Evolutionary conservation across 2,329 filamentous ascomycete genomes (phyloP).

Genomic region (Calonectria pseudoturangicola): DNA sequence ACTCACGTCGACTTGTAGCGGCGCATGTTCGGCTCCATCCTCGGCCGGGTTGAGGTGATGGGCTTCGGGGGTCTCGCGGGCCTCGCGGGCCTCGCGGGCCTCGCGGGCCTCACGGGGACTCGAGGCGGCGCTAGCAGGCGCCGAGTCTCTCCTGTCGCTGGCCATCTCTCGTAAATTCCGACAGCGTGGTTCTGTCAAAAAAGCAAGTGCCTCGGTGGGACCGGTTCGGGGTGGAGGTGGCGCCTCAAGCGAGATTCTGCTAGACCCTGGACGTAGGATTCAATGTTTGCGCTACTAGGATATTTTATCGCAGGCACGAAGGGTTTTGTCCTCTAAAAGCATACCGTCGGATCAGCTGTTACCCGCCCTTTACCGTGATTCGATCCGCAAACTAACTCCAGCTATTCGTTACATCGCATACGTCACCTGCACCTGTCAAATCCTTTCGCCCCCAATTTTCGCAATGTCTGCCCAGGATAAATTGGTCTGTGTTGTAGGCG

Average conservation of each 20-base stretch:
- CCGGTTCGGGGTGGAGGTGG: constrained; percentile 24
- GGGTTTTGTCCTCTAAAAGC: background rate
- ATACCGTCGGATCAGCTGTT: background rate
- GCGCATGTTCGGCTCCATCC: constrained; percentile 44
- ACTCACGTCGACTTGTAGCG: constrained; percentile 47
- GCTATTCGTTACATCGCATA: constrained; percentile 2
- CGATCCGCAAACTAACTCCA: background rate
- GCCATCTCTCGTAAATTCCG: background rate
- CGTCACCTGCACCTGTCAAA: background rate
- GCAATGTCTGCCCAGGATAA: constrained; percentile 52
- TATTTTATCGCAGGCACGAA: background rate
- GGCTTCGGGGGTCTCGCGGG: background rate
- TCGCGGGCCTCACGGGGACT: constrained; percentile 1
- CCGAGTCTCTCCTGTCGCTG: constrained; percentile 10
- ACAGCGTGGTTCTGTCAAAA: constrained; percentile 6
- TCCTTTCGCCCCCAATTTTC: background rate
- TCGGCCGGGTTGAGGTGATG: constrained; percentile 39
- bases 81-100: background rate
- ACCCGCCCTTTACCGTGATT: background rate
- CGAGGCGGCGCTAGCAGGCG: constrained; percentile 25
- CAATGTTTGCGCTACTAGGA: constrained; percentile 4
- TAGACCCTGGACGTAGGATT: constrained; percentile 9
- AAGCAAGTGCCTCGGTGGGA: constrained; percentile 8
- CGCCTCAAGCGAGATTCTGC: constrained; percentile 8
- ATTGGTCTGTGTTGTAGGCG: constrained; percentile 67